Evolutionary conservation across 768 basidiomycete genomes (phyloP).

Genomic region (Tephrocybe sp.): DNA sequence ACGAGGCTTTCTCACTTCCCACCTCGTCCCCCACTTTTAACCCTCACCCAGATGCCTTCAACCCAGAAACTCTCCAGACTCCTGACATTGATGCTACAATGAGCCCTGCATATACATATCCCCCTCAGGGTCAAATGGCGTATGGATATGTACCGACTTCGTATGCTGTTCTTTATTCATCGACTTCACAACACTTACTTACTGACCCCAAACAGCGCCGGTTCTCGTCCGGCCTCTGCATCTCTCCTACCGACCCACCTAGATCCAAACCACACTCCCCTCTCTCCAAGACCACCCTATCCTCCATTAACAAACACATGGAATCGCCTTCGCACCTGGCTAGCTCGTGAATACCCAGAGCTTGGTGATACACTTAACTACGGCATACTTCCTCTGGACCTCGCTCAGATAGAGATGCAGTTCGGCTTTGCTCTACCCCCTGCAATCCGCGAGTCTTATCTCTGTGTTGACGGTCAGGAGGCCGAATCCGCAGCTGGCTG

Average conservation of each 20-base stretch:
- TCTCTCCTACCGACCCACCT: constrained; percentile 72
- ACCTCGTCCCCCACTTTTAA: constrained; percentile 62
- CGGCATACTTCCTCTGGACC: constrained; percentile 78
- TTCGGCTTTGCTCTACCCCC: constrained; percentile 84
- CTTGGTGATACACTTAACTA: constrained; percentile 95
- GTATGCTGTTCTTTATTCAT: constrained; percentile 32
- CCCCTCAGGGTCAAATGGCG: constrained; percentile 57
- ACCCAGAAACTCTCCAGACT: constrained; percentile 49
- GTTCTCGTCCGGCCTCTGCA: constrained; percentile 47
- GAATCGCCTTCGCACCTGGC: constrained; percentile 81
- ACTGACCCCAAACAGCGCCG: constrained; percentile 27
- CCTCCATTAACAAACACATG: constrained; percentile 85
- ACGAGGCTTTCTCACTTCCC: constrained; percentile 88
- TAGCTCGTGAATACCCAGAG: constrained; percentile 87
- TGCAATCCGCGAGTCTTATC: constrained; percentile 89
- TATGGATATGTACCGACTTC: constrained; percentile 64
- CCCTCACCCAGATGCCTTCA: constrained; percentile 60
- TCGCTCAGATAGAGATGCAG: constrained; percentile 80
- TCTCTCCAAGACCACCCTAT: constrained; percentile 48
- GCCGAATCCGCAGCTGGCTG: constrained; percentile 86
- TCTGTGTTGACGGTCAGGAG: constrained; percentile 90
- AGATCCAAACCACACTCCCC: constrained; percentile 44
- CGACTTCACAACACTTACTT: constrained; percentile 12
- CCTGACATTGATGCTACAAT: constrained; percentile 47
- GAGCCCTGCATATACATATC: constrained; percentile 71